Evolutionary conservation across 805 yeast genomes (phyloP), one percentile per base, ranked within the genome.

Genomic region (Alloascoidea hylecoeti): DNA sequence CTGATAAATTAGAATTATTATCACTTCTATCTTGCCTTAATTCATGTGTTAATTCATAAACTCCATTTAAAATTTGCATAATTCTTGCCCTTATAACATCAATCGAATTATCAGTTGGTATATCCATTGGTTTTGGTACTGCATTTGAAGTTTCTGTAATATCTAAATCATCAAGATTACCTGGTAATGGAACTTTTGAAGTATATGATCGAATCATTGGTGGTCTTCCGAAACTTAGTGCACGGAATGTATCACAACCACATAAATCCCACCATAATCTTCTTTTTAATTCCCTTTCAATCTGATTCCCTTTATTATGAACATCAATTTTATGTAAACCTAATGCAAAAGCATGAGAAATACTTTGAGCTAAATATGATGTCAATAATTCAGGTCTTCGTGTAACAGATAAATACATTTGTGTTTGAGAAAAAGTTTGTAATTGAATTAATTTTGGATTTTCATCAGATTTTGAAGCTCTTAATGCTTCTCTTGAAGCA

Each of bases 211-310:
- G 9, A 9, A 23, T 23, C 9, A 23, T 9, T 9, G 30, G 30
- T 9, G 30, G 30, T 23, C 30, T 23, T 23, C 30, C 30, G 13
- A 23, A n/a, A 9, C 13, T 9, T n/a, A 23, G n/a, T 23, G 30
- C 30, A 23, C 30, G 30, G n/a, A 23, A 23, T 23, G 30, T 23
- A 23, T 23, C 30, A n/a, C 30, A 23, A 23, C 30, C 30, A 23
- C 30, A 23, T 9, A 23, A n/a, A 23, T 23, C 30, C 30, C 30
- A 23, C 30, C 30, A 23, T 23, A 23, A n/a, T n/a, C 30, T 9
- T 9, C 30, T 9, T n/a, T 23, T 23, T n/a, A 23, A 9, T n/a
- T 23, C 30, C 13, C 13, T 23, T n/a, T 23, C 30, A 9, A 23
- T 9, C 30, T 23, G 30, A n/a, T n/a, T 23, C n/a, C 30, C n/a